Percentiles rank a stretch among this genome's conserved stretches.
phyloP scores from a whole-genome alignment of 805 yeast species.

The Yamadazyma insecticola region DNA sequence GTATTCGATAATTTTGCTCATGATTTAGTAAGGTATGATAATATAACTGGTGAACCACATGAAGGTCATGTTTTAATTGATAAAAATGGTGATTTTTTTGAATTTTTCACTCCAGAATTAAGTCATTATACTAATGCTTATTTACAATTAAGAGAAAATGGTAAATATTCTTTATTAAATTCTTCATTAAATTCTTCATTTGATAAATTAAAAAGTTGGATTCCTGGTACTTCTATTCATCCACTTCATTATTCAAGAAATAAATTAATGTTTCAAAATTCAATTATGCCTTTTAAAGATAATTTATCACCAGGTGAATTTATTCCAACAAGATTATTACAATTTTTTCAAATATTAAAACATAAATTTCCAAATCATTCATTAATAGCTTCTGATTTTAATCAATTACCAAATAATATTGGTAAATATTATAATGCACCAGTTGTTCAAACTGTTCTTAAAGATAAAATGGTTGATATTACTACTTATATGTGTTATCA shows the following conservation, averaged over 20 bases:
- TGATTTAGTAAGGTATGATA: constrained; percentile 74
- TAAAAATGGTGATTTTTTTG: constrained; percentile 68
- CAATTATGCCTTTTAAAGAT: constrained; percentile 61
- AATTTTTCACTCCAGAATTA: constrained; percentile 60
- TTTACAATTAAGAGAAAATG: constrained; percentile 50
- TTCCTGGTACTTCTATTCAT: constrained; percentile 39
- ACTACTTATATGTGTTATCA: constrained; percentile 78
- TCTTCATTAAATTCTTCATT: constrained; percentile 16
- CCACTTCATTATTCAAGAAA: constrained; percentile 54
- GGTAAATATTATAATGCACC: constrained; percentile 64
- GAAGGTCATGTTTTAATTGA: constrained; percentile 79
- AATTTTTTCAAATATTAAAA: constrained; percentile 59
- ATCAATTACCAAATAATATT: constrained; percentile 40
- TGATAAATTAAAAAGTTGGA: constrained; percentile 19
- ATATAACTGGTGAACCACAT: constrained; percentile 57
- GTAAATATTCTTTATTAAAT: constrained; percentile 15
- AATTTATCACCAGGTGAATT: constrained; percentile 69
- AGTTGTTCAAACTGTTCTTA: constrained; percentile 72
- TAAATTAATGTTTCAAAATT: constrained; percentile 41
- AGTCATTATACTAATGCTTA: constrained; percentile 54
- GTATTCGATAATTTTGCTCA: constrained; percentile 84
- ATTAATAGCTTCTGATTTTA: constrained; percentile 69
- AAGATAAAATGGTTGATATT: constrained; percentile 63
- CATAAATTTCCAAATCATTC: constrained; percentile 72
- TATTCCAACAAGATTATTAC: constrained; percentile 71